Percentiles rank a stretch among this genome's conserved stretches.
Conservation (phyloP, 2,329 filamentous ascomycete genomes). For the Aspergillus fumigatus region DNA sequence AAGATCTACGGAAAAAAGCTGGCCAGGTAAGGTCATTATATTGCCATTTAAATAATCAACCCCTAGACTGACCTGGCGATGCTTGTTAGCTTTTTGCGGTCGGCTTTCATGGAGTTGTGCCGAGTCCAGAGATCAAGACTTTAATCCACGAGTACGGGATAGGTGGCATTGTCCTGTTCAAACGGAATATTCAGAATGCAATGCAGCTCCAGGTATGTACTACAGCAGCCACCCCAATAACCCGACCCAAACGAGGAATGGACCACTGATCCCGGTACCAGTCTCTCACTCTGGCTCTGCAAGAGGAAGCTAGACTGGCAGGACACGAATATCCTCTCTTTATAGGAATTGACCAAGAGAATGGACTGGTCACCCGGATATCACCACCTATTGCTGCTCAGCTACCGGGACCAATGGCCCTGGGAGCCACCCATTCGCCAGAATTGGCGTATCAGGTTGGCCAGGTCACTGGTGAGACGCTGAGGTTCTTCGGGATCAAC, state of each 20-base stretch:
- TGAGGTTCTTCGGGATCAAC: slow-evolving; percentile 40
- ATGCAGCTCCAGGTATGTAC: slow-evolving; percentile 32
- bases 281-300: slow-evolving; percentile 32
- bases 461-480: slow-evolving; percentile 35
- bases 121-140: slow-evolving; percentile 39
- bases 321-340: slow-evolving; percentile 40
- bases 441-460: slow-evolving; percentile 34
- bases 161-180: slow-evolving; percentile 41
- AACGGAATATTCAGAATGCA: slow-evolving; percentile 37
- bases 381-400: slow-evolving; percentile 38
- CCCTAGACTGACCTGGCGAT: not conserved
- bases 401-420: slow-evolving; percentile 42
- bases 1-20: slow-evolving; percentile 26
- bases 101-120: slow-evolving; percentile 39
- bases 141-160: slow-evolving; percentile 40
- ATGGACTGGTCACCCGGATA: slow-evolving; percentile 42
- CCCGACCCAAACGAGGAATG: not conserved
- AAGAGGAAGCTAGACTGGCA: slow-evolving; percentile 36
- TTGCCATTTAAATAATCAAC: not conserved
- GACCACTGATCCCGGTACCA: slow-evolving; percentile 10
- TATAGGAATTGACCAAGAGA: slow-evolving; percentile 45
- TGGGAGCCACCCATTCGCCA: slow-evolving; percentile 38
- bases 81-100: slow-evolving; percentile 40
- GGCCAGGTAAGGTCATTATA: slow-evolving; percentile 27
- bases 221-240: not conserved